These are phyloP conservation scores for Carnegiea gigantea DNA, from an alignment of 179 eudicot genomes.

Conservation along the genomic window DNA sequence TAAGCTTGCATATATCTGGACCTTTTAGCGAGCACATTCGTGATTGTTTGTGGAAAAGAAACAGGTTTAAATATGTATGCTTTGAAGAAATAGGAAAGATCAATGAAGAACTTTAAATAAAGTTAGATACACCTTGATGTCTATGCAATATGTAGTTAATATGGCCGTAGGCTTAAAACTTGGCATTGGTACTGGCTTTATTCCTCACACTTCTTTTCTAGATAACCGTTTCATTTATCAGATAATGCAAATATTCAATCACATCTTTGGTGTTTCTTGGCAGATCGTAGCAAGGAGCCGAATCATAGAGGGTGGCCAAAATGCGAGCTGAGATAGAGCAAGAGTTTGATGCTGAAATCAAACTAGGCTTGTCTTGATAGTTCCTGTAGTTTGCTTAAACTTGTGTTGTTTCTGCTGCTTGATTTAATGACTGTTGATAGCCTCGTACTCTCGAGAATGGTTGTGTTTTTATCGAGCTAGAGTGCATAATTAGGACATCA, in stretches of 20 bases:
- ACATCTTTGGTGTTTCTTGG: conserved; percentile 12
- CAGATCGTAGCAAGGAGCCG: conserved; percentile 23
- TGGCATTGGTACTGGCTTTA: no score
- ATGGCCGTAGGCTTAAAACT: no score
- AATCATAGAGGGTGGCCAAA: conserved; percentile 13
- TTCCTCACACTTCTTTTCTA: not conserved
- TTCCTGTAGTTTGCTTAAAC: conserved; percentile 10
- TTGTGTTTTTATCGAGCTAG: conserved; percentile 16
- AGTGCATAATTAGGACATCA: conserved; percentile 20
- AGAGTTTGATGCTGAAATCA: conserved; percentile 22
- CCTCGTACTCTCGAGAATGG: conserved; percentile 7
- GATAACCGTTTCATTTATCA: not conserved
- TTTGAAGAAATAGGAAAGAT: no score
- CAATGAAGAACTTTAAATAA: no score
- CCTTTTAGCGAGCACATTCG: not conserved
- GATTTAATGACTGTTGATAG: conserved; percentile 18
- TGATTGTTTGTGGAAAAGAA: not conserved
- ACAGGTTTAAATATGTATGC: not conserved
- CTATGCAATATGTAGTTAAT: no score
- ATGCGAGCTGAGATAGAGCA: conserved; percentile 17
- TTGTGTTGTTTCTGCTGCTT: conserved; percentile 27
- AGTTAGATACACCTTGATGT: no score
- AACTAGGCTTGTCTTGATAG: conserved; percentile 12
- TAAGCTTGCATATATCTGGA: not conserved
- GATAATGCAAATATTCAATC: not conserved